Base-by-base conservation (phyloP, 2,329 filamentous ascomycete genomes). In the Endoconidiophora laricicola region DNA sequence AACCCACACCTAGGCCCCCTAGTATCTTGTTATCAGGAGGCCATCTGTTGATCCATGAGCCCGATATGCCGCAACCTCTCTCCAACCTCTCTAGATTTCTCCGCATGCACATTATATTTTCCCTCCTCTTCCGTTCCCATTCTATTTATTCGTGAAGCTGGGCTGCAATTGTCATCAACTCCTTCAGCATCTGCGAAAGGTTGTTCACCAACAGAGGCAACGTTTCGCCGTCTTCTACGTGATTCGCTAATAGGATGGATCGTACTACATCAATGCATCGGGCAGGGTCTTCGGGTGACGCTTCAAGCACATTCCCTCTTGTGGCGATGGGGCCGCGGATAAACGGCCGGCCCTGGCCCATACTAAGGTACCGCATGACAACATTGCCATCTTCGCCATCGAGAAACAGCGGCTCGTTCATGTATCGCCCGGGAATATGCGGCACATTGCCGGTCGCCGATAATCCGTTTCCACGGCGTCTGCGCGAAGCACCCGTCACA, bases 131-230 rank as follows among this genome's bases (percentile, higher is more conserved):
- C 16, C 16, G 16, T 18, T 18, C 16, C 16, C 16, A 18, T 18
- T 18, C 16, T 18, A 18, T 18, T 18, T 26, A 38, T 38, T 20
- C 20, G 38, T 53, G 44, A n/a, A 53, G 48, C 26, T 48, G 48
- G 7, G 72, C 70, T 3, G 72, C 72, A 56, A 69, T 67, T 3
- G 38, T 36, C 9, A 73, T 72, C 48, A 83, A 60, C 55, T 79
- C 76, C 54, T 71, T 71, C 57, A 85, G 72, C 56, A 85, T 62
- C 43, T 76, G 70, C 43, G 78, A 72, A 44, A 85, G 60, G 54
- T 83, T 84, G 56, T 82, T 79, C 1, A 83, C 78, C 42, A 86
- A 68, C 0, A 79, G 73, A 10, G 80, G 76, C 52, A 69, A 56
- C 6, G 62, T 60, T 26, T 70, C 68, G 26, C 65, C 62, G 1